Conservation (phyloP, 768 basidiomycete species). For the Amanita inopinata region DNA sequence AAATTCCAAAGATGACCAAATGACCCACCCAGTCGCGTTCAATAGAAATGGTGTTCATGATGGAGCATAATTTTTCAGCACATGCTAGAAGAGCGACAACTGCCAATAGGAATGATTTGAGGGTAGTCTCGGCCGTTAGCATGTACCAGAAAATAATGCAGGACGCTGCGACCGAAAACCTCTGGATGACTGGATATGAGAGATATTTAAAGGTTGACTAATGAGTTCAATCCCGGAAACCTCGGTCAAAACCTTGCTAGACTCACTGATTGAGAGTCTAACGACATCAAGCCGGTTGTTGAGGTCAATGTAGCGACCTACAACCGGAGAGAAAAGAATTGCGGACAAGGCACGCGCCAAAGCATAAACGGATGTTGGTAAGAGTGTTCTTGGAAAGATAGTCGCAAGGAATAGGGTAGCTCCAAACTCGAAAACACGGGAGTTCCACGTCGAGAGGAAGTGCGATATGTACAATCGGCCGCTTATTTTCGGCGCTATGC, state of each 20-base stretch:
- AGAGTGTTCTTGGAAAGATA: slow-evolving; percentile 17
- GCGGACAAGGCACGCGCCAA: slow-evolving; percentile 15
- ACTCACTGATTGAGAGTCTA: slow-evolving; percentile 17
- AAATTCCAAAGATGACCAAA: background rate
- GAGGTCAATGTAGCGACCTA: slow-evolving; percentile 18
- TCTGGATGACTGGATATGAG: slow-evolving; percentile 17
- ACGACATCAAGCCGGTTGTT: slow-evolving; percentile 15
- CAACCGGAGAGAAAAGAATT: slow-evolving; percentile 14
- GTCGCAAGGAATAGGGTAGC: slow-evolving; percentile 18
- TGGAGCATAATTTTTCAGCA: slow-evolving; percentile 18
- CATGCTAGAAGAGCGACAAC: slow-evolving; percentile 13
- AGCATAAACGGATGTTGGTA: slow-evolving; percentile 20
- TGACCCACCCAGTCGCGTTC: slow-evolving; percentile 20
- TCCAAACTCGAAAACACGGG: slow-evolving; percentile 21
- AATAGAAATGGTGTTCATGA: slow-evolving; percentile 19
- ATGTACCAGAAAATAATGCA: slow-evolving; percentile 16
- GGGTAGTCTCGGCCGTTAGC: slow-evolving; percentile 4
- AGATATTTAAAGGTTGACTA: no score
- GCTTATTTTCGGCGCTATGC: background rate
- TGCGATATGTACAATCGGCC: slow-evolving; percentile 18
- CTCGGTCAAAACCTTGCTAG: background rate
- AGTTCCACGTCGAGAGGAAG: slow-evolving; percentile 22
- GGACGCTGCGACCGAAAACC: slow-evolving; percentile 15
- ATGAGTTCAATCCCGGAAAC: no score
- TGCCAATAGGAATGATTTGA: slow-evolving; percentile 6